Base-by-base conservation (phyloP, 768 basidiomycete species). In the Rubroboletus pulcherrimus region DNA sequence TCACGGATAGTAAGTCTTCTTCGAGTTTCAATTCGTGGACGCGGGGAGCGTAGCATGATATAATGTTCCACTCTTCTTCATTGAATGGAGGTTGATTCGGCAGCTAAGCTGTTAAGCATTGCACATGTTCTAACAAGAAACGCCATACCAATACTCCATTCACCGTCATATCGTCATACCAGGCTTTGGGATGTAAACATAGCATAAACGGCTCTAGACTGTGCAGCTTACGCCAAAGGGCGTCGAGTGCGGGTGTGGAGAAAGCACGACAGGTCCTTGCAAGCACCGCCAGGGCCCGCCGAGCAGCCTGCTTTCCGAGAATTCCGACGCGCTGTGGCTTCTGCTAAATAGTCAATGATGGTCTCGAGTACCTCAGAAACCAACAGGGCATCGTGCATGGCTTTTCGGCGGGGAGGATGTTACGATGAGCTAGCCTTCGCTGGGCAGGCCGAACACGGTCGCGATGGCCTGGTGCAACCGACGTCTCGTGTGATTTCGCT, bases 201-300 rank as follows among this genome's bases (percentile, higher is more conserved):
- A 6, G 31, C 24, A 49, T 1, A n/a, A 63, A 51, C 0, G 61
- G 61, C 10, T n/a, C 1, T 7, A 63, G 47, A 19, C 45, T 47
- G 44, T 59, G 2, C 7, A 63, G 30, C 35, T 46, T 63, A 31
- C 19, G 5, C 62, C 59, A 63, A 31, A 63, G 31, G n/a, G 47
- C 44, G n/a, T 61, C 48, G 17, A 63, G 58, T 14, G 62, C 62
- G 33, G 48, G 48, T n/a, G 63, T 41, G 33, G 56, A 59, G 33
- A 63, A 35, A 7, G 53, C 33, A 19, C 48, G 57, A 42, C 61
- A 59, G 17, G 61, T 62, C 40, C 55, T 54, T 34, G 61, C 55
- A 21, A 62, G 56, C n/a, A 21, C 56, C 0, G 49, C 53, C 21
- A 63, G 47, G 7, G 60, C 45, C 19, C 19, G 34, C 10, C 39